phyloP scores from a whole-genome alignment of 306 rosid genomes.

The Trichosanthes truncata region DNA sequence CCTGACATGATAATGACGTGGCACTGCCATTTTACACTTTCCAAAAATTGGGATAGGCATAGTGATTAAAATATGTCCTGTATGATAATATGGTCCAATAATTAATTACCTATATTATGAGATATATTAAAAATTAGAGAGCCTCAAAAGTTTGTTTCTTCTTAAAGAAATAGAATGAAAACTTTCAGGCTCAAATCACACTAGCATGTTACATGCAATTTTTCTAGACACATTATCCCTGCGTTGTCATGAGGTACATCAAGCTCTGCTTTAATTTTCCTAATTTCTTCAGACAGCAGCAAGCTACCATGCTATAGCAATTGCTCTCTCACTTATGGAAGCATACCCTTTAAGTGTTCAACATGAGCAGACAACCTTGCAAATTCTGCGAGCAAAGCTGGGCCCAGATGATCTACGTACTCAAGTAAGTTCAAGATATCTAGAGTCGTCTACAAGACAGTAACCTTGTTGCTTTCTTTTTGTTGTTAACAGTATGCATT shows the following conservation, averaged over 20 bases:
- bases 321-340: constrained; percentile 97
- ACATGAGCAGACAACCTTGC: constrained; percentile 96
- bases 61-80: not conserved
- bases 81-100: not conserved
- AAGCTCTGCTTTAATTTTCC: not conserved
- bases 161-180: not conserved
- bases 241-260: not conserved
- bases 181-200: not conserved
- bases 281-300: constrained; percentile 79
- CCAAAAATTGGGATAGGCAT: not conserved
- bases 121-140: not conserved
- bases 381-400: constrained; percentile 87
- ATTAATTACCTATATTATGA: not conserved
- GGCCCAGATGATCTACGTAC: constrained; percentile 97
- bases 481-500: not conserved
- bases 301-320: constrained; percentile 97
- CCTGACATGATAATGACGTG: not conserved
- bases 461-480: not conserved
- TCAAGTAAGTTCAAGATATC: constrained; percentile 46
- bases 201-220: not conserved
- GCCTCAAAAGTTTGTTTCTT: not conserved
- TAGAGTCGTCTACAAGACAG: not conserved
- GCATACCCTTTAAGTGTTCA: constrained; percentile 97
- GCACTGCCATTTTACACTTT: not conserved
- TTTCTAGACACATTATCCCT: not conserved